Conservation (phyloP, 371 early-diverging fungal genomes). For the Lichtheimia hyalospora region DNA sequence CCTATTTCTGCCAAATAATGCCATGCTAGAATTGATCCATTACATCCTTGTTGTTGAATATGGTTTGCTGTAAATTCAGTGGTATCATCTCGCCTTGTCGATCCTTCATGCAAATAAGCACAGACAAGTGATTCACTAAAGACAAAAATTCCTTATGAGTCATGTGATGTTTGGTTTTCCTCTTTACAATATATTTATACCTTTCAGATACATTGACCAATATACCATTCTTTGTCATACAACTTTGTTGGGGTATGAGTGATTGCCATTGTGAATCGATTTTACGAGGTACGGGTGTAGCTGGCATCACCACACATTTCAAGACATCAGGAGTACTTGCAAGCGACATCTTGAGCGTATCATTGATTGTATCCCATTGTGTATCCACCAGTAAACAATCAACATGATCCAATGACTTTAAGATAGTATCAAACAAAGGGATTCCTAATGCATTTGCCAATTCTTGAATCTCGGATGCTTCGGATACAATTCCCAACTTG, state of each 20-base stretch:
- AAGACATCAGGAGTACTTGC: slow-evolving; percentile 11
- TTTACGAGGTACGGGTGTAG: neutral
- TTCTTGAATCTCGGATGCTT: neutral
- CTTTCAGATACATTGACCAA: slow-evolving; percentile 12
- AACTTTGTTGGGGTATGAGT: slow-evolving; percentile 31
- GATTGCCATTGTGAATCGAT: neutral
- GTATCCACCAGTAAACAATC: neutral
- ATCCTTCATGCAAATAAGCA: slow-evolving; percentile 27
- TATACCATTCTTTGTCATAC: slow-evolving; percentile 22
- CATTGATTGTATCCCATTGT: slow-evolving; percentile 3
- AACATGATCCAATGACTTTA: neutral
- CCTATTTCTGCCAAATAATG: slow-evolving; percentile 44
- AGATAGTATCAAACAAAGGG: neutral
- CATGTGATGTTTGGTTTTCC: neutral
- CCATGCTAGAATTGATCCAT: slow-evolving; percentile 39
- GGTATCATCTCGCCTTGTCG: slow-evolving; percentile 25
- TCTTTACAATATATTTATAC: neutral
- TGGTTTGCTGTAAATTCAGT: slow-evolving; percentile 11
- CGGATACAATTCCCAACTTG: slow-evolving; percentile 27
- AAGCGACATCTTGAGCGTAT: slow-evolving; percentile 6
- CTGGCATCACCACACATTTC: slow-evolving; percentile 17
- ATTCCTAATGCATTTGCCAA: slow-evolving; percentile 10
- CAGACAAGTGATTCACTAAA: slow-evolving; percentile 15
- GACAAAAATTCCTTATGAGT: neutral
- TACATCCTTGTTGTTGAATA: slow-evolving; percentile 22